Conservation (phyloP, 2,329 filamentous ascomycete genomes). For the Phaeomoniella chlamydospora region DNA sequence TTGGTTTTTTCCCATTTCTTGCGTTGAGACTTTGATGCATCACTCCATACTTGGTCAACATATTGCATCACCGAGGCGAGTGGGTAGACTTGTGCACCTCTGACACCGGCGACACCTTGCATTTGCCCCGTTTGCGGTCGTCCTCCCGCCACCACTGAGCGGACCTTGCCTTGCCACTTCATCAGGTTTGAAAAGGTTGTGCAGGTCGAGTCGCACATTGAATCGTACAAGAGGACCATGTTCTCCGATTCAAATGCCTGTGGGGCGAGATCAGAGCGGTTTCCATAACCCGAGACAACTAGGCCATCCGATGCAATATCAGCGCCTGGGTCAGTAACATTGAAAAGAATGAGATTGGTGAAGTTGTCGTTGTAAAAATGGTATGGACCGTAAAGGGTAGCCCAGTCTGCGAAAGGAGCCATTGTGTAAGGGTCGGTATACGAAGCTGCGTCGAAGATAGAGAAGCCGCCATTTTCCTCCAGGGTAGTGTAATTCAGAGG, state of each 20-base stretch:
- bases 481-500: slow-evolving; percentile 2
- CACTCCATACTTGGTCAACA: neutral
- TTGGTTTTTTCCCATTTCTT: neutral
- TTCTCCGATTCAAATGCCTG: slow-evolving; percentile 17
- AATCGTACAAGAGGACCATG: slow-evolving; percentile 34
- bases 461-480: neutral
- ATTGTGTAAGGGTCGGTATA: slow-evolving; percentile 15
- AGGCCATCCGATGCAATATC: slow-evolving; percentile 10
- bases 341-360: slow-evolving; percentile 15
- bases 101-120: slow-evolving; percentile 48
- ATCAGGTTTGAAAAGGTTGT: slow-evolving; percentile 43
- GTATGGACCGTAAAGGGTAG: slow-evolving; percentile 11
- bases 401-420: slow-evolving; percentile 25
- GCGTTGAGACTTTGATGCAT: neutral
- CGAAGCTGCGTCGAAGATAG: slow-evolving; percentile 16
- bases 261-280: slow-evolving; percentile 10
- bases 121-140: slow-evolving; percentile 38
- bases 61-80: neutral
- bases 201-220: slow-evolving; percentile 46
- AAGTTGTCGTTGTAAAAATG: slow-evolving; percentile 15
- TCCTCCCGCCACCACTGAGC: slow-evolving; percentile 44
- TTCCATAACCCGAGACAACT: slow-evolving; percentile 17
- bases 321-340: slow-evolving; percentile 13
- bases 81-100: slow-evolving; percentile 24
- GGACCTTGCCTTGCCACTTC: slow-evolving; percentile 31